These are phyloP conservation scores for Gracilariopsis chorda DNA, from an alignment of 23 red algal genomes.

Conservation along the genomic window DNA sequence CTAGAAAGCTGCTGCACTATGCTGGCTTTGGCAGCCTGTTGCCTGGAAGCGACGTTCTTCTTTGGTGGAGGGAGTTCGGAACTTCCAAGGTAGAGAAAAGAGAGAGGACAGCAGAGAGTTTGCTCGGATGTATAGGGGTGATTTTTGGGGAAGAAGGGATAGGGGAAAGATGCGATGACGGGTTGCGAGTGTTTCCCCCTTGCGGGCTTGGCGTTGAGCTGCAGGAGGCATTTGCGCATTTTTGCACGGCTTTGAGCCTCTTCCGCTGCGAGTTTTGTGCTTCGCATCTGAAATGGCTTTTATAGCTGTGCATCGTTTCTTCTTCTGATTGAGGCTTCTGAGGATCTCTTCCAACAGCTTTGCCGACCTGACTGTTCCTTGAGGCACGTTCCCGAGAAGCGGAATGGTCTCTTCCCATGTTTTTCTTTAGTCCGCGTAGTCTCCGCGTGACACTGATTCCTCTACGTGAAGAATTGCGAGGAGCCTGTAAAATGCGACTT, in stretches of 20 bases:
- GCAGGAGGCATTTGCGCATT: too few species aligned
- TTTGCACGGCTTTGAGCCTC: background rate
- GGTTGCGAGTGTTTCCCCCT: background rate
- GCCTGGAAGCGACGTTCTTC: background rate
- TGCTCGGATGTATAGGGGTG: background rate
- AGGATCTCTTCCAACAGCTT: background rate
- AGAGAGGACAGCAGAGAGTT: background rate
- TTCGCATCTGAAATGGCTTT: background rate
- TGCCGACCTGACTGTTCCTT: background rate
- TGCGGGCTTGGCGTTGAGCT: background rate
- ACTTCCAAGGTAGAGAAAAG: background rate
- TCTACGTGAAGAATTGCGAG: too few species aligned
- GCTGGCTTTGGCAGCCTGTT: too few species aligned
- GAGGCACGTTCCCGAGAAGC: background rate
- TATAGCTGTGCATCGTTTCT: background rate
- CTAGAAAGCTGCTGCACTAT: background rate
- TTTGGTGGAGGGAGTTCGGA: background rate
- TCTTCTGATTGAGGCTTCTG: background rate
- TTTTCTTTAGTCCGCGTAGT: background rate
- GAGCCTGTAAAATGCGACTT: too few species aligned
- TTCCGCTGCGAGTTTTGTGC: background rate
- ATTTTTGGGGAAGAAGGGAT: background rate
- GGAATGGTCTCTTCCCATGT: background rate
- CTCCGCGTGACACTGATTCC: background rate
- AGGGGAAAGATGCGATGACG: background rate